A percentile compares a stretch with the other conserved stretches of the same genome.
phyloP scores from a whole-genome alignment of 2,329 filamentous ascomycete species.

The Penicillium crustosum region DNA sequence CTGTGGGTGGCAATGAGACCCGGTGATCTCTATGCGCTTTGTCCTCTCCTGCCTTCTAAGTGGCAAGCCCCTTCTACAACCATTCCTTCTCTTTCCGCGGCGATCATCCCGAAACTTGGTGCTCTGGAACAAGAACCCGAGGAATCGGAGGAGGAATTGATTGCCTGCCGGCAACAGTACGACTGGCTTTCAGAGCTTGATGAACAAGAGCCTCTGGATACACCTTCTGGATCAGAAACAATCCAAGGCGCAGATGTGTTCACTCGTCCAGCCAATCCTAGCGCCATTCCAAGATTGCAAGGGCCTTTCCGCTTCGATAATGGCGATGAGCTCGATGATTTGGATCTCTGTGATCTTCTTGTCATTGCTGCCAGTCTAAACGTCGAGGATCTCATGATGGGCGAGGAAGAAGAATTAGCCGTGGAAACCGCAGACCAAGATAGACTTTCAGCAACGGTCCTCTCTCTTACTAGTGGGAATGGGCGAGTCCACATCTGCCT shows the following conservation, averaged over 20 bases:
- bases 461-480: conserved; percentile 58
- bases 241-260: conserved; percentile 54
- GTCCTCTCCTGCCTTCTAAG: conserved; percentile 80
- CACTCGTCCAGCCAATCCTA: conserved; percentile 53
- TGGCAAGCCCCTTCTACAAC: conserved; percentile 78
- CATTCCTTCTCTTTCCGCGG: conserved; percentile 78
- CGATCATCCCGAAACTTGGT: conserved; percentile 70
- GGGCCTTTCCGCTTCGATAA: conserved; percentile 59
- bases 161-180: conserved; percentile 55
- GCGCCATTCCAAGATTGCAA: conserved; percentile 60
- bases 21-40: conserved; percentile 90
- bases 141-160: conserved; percentile 48
- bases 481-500: conserved; percentile 60
- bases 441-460: conserved; percentile 56
- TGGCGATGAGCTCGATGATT: conserved; percentile 51
- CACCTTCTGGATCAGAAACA: conserved; percentile 39
- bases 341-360: conserved; percentile 61
- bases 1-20: conserved; percentile 95
- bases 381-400: conserved; percentile 53
- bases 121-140: conserved; percentile 43
- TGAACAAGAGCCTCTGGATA: conserved; percentile 51
- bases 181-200: conserved; percentile 60
- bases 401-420: conserved; percentile 50
- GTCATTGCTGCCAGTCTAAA: conserved; percentile 56
- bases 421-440: conserved; percentile 47